Percentiles rank a stretch among this genome's conserved stretches.
Conservation (phyloP, 2,329 filamentous ascomycete species). For the Clarireedia homoeocarpa region DNA sequence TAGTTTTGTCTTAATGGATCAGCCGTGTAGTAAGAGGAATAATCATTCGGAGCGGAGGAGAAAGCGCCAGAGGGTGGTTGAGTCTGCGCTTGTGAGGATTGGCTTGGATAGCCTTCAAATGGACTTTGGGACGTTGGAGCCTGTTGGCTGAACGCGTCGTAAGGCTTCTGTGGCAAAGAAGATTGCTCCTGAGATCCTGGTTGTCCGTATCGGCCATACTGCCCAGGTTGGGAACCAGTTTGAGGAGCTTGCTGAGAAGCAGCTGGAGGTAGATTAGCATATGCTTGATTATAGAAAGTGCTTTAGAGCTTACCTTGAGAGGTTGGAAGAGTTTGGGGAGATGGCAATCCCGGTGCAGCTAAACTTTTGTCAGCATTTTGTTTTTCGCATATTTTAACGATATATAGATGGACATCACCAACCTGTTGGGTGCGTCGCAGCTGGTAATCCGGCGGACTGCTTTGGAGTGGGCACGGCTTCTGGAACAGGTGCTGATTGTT, state of each 20-base stretch:
- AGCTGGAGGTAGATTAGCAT: background rate
- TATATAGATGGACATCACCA: constrained; percentile 17
- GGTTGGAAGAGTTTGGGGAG: constrained; percentile 30
- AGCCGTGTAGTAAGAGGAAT: constrained; percentile 77
- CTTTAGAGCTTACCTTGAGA: constrained; percentile 28
- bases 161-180: constrained; percentile 65
- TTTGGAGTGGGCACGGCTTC: constrained; percentile 45
- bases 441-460: constrained; percentile 39
- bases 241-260: constrained; percentile 27
- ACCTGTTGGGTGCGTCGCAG: constrained; percentile 36
- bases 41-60: constrained; percentile 70
- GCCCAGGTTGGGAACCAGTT: constrained; percentile 37
- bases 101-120: constrained; percentile 52
- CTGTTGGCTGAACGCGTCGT: constrained; percentile 81
- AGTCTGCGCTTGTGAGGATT: constrained; percentile 50
- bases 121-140: constrained; percentile 49
- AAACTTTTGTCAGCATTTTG: constrained; percentile 9
- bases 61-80: constrained; percentile 57
- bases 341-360: constrained; percentile 30
- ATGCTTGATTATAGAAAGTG: background rate
- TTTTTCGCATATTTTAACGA: background rate
- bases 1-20: constrained; percentile 68
- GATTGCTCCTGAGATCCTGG: constrained; percentile 50
- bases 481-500: constrained; percentile 45
- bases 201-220: constrained; percentile 62